Percentiles rank a stretch among this genome's conserved stretches.
phyloP scores from a whole-genome alignment of 2,329 filamentous ascomycete genomes.

The Nemania bipapillata region DNA sequence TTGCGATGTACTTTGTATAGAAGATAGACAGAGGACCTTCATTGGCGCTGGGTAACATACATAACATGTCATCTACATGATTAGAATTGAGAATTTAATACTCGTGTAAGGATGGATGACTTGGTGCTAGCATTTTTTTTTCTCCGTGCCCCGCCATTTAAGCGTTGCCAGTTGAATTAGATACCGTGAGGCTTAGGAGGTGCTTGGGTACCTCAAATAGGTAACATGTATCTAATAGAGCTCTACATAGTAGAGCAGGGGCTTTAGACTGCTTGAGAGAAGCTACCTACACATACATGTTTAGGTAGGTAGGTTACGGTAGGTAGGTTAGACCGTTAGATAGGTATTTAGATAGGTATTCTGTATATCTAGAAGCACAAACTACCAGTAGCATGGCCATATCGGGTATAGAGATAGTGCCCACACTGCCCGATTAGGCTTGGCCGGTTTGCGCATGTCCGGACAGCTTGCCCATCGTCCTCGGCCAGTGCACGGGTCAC shows the following conservation, averaged over 20 bases:
- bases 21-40: constrained; percentile 20
- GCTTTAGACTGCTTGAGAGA: too few species aligned
- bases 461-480: constrained; percentile 14
- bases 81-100: constrained; percentile 2
- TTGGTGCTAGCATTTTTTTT: too few species aligned
- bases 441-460: constrained; percentile 20
- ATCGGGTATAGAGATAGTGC: constrained; percentile 21
- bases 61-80: constrained; percentile 7
- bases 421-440: constrained; percentile 20
- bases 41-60: constrained; percentile 6
- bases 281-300: too few species aligned
- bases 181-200: too few species aligned
- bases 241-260: too few species aligned
- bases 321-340: too few species aligned
- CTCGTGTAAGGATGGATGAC: too few species aligned
- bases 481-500: constrained; percentile 32
- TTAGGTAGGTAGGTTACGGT: too few species aligned
- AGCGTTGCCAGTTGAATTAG: too few species aligned
- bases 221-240: too few species aligned
- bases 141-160: too few species aligned
- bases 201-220: too few species aligned
- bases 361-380: not conserved
- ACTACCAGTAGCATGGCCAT: constrained; percentile 1
- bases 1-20: constrained; percentile 19
- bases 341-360: not conserved